phyloP scores from a whole-genome alignment of 2,329 filamentous ascomycete species.

The Exophiala phaeomuriformis region DNA sequence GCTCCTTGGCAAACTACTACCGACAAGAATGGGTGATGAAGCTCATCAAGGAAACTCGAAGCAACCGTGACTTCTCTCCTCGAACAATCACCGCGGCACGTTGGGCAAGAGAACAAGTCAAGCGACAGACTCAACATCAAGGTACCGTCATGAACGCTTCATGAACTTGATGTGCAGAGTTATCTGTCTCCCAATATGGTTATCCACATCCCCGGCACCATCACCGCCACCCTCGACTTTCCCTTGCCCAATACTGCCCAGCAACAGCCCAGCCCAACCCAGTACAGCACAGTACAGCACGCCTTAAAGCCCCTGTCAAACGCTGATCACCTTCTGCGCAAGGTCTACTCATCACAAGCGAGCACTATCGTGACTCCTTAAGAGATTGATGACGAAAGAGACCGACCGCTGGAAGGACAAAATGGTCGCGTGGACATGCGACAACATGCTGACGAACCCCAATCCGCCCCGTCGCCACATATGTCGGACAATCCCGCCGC shows the following conservation, averaged over 20 bases:
- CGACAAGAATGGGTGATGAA: slow-evolving; percentile 81
- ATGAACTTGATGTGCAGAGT: slow-evolving; percentile 22
- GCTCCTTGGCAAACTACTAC: slow-evolving; percentile 77
- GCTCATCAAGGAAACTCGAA: slow-evolving; percentile 86
- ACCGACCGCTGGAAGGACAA: slow-evolving; percentile 11
- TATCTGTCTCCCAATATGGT: slow-evolving; percentile 13
- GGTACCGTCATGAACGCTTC: slow-evolving; percentile 28
- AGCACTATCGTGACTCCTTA: slow-evolving; percentile 10
- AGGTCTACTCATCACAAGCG: slow-evolving; percentile 23
- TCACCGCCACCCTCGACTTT: slow-evolving; percentile 9
- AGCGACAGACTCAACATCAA: slow-evolving; percentile 57
- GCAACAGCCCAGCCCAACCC: slow-evolving; percentile 12
- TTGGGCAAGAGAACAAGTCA: slow-evolving; percentile 96
- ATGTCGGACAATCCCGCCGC: not conserved
- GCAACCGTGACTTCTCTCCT: slow-evolving; percentile 74
- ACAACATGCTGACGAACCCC: slow-evolving; percentile 2
- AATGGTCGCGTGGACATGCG: slow-evolving; percentile 18
- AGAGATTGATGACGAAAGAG: slow-evolving; percentile 17
- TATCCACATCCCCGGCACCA: slow-evolving; percentile 17
- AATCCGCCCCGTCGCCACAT: not conserved
- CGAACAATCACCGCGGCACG: slow-evolving; percentile 91
- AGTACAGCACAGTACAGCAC: slow-evolving; percentile 11
- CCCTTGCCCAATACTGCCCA: slow-evolving; percentile 8
- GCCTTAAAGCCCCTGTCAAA: slow-evolving; percentile 20
- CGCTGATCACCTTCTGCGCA: slow-evolving; percentile 22